Evolutionary conservation across 805 yeast genomes (phyloP).

Genomic region (Candida koratica): DNA sequence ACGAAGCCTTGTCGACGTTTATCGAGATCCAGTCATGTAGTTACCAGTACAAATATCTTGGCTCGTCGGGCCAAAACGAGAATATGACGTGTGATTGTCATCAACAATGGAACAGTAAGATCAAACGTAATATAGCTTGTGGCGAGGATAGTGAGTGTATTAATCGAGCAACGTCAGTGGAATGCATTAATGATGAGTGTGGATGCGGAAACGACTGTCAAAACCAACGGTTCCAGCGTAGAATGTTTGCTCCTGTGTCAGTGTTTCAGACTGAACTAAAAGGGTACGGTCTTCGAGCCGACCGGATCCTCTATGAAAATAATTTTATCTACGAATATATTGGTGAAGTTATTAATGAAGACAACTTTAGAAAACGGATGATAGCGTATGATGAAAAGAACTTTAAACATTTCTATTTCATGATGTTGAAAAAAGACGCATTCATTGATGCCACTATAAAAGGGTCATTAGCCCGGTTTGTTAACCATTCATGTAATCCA

Average conservation of each 20-base stretch:
- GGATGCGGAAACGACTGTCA: slow-evolving; percentile 74
- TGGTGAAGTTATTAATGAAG: slow-evolving; percentile 89
- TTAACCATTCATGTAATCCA: slow-evolving; percentile 94
- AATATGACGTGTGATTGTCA: slow-evolving; percentile 88
- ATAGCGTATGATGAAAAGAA: slow-evolving; percentile 64
- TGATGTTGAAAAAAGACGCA: slow-evolving; percentile 91
- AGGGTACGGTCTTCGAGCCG: slow-evolving; percentile 87
- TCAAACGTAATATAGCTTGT: slow-evolving; percentile 61
- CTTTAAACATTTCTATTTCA: slow-evolving; percentile 82
- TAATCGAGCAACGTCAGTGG: slow-evolving; percentile 86
- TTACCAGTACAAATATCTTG: slow-evolving; percentile 59
- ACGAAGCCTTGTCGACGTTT: slow-evolving; percentile 64
- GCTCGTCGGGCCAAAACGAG: slow-evolving; percentile 72
- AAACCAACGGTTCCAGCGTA: slow-evolving; percentile 83
- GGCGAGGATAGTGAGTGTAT: slow-evolving; percentile 85
- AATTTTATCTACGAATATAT: slow-evolving; percentile 87
- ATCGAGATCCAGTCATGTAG: slow-evolving; percentile 52
- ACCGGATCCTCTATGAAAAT: slow-evolving; percentile 50
- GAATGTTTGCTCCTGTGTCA: slow-evolving; percentile 69
- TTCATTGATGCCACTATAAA: slow-evolving; percentile 91
- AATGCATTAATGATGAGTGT: slow-evolving; percentile 71
- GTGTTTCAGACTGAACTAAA: slow-evolving; percentile 80
- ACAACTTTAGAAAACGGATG: slow-evolving; percentile 70
- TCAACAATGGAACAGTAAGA: slow-evolving; percentile 42
- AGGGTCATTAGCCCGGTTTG: slow-evolving; percentile 87